phyloP scores from a whole-genome alignment of 768 basidiomycete genomes.

The Russula olivacea region DNA sequence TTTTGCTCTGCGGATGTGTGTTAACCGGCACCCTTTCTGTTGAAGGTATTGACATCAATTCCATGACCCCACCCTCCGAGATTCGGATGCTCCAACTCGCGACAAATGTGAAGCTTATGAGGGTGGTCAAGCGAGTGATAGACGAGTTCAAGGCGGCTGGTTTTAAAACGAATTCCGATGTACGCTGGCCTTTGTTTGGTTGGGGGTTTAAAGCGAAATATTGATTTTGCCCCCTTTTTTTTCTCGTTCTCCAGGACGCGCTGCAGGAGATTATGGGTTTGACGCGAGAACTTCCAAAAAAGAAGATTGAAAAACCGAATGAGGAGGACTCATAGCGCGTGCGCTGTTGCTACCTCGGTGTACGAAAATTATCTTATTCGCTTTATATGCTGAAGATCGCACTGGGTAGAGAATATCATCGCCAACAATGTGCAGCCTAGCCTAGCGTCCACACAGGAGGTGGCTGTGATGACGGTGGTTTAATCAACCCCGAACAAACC shows the following conservation, averaged over 20 bases:
- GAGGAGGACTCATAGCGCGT: constrained; percentile 10
- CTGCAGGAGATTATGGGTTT: constrained; percentile 40
- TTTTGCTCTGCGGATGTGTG: neutral
- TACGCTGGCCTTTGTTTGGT: constrained; percentile 29
- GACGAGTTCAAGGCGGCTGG: constrained; percentile 54
- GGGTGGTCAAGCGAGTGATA: constrained; percentile 40
- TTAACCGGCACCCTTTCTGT: neutral
- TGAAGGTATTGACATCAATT: constrained; percentile 44
- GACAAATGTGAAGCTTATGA: constrained; percentile 47
- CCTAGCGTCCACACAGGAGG: no score
- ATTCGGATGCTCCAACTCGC: constrained; percentile 52
- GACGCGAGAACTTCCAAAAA: constrained; percentile 23
- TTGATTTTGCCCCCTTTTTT: neutral
- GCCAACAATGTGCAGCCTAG: no score
- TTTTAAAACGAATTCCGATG: constrained; percentile 51
- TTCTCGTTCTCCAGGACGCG: constrained; percentile 37
- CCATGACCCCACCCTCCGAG: constrained; percentile 42
- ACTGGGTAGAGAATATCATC: no score
- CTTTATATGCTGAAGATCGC: no score
- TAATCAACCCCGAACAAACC: no score
- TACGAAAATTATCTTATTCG: no score
- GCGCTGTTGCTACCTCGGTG: neutral
- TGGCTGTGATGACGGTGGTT: no score
- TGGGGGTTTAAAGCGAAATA: neutral
- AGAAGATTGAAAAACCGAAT: no score